phyloP scores from a whole-genome alignment of 2,329 filamentous ascomycete genomes.

The Taxawa tesnikishii region DNA sequence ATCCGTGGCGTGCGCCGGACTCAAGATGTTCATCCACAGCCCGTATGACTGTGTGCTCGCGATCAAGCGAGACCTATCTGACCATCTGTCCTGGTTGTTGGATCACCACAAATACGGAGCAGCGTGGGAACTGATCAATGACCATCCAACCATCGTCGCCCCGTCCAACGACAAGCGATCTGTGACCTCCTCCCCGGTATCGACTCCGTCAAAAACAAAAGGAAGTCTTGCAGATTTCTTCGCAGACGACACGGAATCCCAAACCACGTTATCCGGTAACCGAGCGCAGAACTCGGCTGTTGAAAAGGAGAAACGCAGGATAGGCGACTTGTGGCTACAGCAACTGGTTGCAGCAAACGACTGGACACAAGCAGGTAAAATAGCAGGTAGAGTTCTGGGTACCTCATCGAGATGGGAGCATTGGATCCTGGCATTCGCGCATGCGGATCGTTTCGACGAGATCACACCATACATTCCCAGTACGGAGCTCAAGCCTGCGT shows the following conservation, averaged over 20 bases:
- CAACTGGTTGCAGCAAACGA: conserved; percentile 64
- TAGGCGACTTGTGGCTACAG: conserved; percentile 88
- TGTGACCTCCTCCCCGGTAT: conserved; percentile 22
- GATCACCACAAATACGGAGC: conserved; percentile 70
- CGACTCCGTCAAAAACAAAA: conserved; percentile 30
- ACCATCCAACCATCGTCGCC: conserved; percentile 62
- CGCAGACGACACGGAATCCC: conserved; percentile 41
- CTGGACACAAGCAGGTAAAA: conserved; percentile 66
- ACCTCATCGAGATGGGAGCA: conserved; percentile 81
- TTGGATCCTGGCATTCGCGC: conserved; percentile 87
- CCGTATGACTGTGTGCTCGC: conserved; percentile 94
- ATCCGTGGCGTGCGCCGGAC: conserved; percentile 41
- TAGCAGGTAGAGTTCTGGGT: conserved; percentile 72
- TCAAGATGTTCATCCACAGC: conserved; percentile 89
- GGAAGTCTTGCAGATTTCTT: conserved; percentile 53
- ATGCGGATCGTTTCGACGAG: conserved; percentile 76
- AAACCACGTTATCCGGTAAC: conserved; percentile 49
- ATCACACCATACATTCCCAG: conserved; percentile 76
- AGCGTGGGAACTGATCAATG: conserved; percentile 80
- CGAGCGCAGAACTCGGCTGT: conserved; percentile 50
- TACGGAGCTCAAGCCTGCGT: conserved; percentile 61
- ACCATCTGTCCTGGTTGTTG: conserved; percentile 77
- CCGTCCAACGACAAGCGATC: conserved; percentile 23
- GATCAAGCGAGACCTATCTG: conserved; percentile 71
- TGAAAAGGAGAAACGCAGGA: conserved; percentile 77